Evolutionary conservation across 1,284 basidiomycete genomes (phyloP).

Genomic region (Malassezia equina): DNA sequence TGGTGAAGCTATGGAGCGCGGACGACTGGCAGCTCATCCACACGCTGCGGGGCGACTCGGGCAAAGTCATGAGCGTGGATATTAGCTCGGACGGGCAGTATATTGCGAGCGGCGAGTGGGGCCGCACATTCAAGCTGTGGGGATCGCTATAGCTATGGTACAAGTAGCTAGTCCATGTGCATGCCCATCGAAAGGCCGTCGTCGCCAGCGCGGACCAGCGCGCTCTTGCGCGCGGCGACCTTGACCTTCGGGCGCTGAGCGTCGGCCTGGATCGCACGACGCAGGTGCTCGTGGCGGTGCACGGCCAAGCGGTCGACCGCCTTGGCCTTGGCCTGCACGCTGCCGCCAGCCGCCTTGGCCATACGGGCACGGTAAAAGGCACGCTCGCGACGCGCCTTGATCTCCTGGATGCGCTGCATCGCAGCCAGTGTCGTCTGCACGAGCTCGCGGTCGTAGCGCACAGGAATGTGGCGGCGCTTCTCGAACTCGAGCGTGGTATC

Average conservation of each 20-base stretch:
- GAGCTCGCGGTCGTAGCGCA: conserved; percentile 92
- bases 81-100: conserved; percentile 50
- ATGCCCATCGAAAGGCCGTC: conserved; percentile 33
- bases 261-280: conserved; percentile 25
- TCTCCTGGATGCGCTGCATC: conserved; percentile 90
- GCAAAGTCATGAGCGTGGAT: conserved; percentile 97
- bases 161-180: conserved; percentile 24
- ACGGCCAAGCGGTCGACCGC: conserved; percentile 38
- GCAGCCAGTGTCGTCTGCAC: conserved; percentile 89
- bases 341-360: conserved; percentile 32
- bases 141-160: conserved; percentile 11
- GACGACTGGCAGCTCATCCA: conserved; percentile 92
- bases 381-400: conserved; percentile 77
- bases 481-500: conserved; percentile 99
- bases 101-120: conserved; percentile 34
- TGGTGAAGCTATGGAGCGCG: conserved; percentile 90
- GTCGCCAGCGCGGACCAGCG: conserved; percentile 26
- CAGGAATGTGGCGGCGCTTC: conserved; percentile 93
- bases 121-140: conserved; percentile 27
- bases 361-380: conserved; percentile 62
- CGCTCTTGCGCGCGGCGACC: conserved; percentile 29
- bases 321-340: conserved; percentile 34
- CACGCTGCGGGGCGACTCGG: conserved; percentile 79
- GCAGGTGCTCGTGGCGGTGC: conserved; percentile 37
- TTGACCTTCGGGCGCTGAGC: conserved; percentile 27